Base-by-base conservation (phyloP, 2,329 filamentous ascomycete genomes). In the Cladosporium sp. region DNA sequence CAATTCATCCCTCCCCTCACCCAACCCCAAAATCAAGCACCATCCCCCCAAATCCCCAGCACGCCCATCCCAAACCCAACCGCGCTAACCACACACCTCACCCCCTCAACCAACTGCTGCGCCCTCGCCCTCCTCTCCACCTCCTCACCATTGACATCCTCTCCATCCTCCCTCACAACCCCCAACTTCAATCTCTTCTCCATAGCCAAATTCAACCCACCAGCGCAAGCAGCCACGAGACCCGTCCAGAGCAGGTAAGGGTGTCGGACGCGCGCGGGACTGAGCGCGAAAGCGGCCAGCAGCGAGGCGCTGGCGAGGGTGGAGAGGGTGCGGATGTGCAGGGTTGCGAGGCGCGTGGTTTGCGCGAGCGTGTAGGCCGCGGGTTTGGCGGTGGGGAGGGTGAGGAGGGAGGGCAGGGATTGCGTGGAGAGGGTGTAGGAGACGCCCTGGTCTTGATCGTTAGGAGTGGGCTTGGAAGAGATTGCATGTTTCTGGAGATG, bases 201-300 rank as follows among this genome's bases (percentile, higher is more conserved):
- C 61, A 48, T 58, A 9, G 68, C 56, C 18, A 68, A 63, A 44
- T 71, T 71, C 47, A 73, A 59, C n/a, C n/a, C n/a, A 2, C 68
- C 63, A 27, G 61, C n/a, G 58, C 8, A 73, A 72, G 13, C 13
- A n/a, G 84, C 80, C 51, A 90, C 78, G 20, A 89, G 71, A 2
- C 84, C 83, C 12, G 89, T 89, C 83, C 93, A 96, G 53, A 96
- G 71, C 22, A 96, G 83, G 67, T 96, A 97, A 0, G 92, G 92
- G 67, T 97, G 92, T 65, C 86, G 84, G 59, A 81, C 78, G 50
- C 83, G 80, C 20, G 82, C 78, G 0, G 90, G 87, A 2, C 90
- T 92, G 58, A 95, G 74, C 39, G 79, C 68, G 70, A 86, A 96
- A 56, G 90, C 88, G 58, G 92, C 79, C 59, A 89, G 73, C 63